phyloP scores from a whole-genome alignment of 495 filamentous ascomycete genomes.

The Terfezia boudieri region DNA sequence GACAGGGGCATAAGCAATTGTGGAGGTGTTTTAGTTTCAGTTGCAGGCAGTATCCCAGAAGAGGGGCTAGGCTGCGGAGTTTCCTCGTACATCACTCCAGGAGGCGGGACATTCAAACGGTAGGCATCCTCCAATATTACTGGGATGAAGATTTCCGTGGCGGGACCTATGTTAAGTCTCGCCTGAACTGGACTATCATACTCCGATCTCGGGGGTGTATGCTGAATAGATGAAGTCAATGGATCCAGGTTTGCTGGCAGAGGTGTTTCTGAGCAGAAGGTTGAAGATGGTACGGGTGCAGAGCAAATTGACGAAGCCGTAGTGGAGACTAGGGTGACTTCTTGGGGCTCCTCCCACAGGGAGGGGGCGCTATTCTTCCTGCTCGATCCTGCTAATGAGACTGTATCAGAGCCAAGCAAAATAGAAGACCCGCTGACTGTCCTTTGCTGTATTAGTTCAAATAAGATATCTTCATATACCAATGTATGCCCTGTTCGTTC shows the following conservation, averaged over 20 bases:
- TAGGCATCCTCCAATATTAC: neutral
- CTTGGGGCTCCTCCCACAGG: neutral
- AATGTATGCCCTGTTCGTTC: too few species aligned
- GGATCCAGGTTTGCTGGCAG: neutral
- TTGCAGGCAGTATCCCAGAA: neutral
- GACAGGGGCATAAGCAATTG: neutral
- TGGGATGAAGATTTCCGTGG: neutral
- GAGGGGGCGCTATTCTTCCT: too few species aligned
- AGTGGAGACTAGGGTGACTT: neutral
- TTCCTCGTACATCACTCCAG: neutral
- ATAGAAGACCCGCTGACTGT: too few species aligned
- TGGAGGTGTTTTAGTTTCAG: neutral
- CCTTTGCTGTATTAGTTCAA: too few species aligned
- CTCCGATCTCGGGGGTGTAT: neutral
- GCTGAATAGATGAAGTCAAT: neutral
- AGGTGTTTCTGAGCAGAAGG: neutral
- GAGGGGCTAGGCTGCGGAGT: neutral
- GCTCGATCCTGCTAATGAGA: too few species aligned
- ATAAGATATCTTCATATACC: too few species aligned
- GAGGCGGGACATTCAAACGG: neutral
- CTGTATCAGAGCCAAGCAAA: too few species aligned
- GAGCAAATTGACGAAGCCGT: neutral
- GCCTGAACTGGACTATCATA: neutral
- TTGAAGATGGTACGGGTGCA: neutral
- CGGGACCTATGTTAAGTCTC: neutral